Percentiles rank a stretch among this genome's conserved stretches.
phyloP scores from a whole-genome alignment of 2,329 filamentous ascomycete species.

The Penicillium nordicum region DNA sequence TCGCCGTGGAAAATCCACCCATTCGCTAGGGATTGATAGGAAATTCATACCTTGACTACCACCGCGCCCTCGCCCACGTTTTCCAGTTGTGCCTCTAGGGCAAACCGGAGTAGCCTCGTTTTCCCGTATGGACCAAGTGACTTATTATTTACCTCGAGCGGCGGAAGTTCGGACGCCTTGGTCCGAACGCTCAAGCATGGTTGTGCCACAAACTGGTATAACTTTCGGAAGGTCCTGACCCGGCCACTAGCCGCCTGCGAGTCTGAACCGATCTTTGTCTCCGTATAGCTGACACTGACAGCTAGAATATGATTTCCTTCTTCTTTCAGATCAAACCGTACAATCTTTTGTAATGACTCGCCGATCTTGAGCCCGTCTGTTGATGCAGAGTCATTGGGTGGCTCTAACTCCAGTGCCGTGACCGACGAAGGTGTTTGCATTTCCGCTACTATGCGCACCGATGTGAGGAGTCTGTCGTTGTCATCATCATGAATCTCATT shows the following conservation, averaged over 20 bases:
- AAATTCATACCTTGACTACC: constrained; percentile 62
- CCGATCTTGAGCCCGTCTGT: constrained; percentile 43
- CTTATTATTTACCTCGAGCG: constrained; percentile 46
- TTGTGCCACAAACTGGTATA: constrained; percentile 96
- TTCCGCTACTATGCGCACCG: constrained; percentile 80
- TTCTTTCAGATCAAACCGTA: constrained; percentile 85
- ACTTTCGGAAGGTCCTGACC: constrained; percentile 82
- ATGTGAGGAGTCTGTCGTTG: constrained; percentile 56
- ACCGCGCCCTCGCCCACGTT: constrained; percentile 85
- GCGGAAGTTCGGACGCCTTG: constrained; percentile 67
- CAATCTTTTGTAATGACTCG: constrained; percentile 72
- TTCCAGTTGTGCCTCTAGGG: constrained; percentile 90
- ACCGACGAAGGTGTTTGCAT: constrained; percentile 88
- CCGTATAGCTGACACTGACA: constrained; percentile 91
- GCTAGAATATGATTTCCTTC: constrained; percentile 91
- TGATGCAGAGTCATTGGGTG: constrained; percentile 48
- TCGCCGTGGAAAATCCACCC: background rate
- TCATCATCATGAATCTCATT: constrained; percentile 62
- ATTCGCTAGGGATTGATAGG: constrained; percentile 1
- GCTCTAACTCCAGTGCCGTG: constrained; percentile 57
- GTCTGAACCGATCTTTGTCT: constrained; percentile 59
- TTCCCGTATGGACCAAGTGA: constrained; percentile 45
- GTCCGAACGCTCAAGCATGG: constrained; percentile 85
- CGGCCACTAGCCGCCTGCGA: constrained; percentile 54
- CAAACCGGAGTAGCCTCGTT: constrained; percentile 54